Evolutionary conservation across 2,329 filamentous ascomycete genomes (phyloP).

Genomic region (Nothophaeocryptopus gaeumannii): DNA sequence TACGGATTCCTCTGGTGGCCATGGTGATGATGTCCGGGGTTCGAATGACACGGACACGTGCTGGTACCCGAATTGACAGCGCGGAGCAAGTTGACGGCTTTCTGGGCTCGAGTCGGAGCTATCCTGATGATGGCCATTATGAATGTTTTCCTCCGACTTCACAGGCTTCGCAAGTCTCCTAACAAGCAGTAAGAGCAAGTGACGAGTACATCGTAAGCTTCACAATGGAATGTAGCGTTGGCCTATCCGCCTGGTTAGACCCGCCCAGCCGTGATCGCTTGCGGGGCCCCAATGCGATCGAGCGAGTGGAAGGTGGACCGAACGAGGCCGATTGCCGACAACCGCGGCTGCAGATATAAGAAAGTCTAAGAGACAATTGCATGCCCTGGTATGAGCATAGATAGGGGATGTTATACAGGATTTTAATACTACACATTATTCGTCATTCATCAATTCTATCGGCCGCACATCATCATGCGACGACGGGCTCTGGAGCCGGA

Average conservation of each 20-base stretch:
- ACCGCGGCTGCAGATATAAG: not conserved
- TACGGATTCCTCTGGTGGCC: conserved; percentile 54
- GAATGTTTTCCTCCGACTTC: not conserved
- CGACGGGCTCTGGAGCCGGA: not conserved
- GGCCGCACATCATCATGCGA: not conserved
- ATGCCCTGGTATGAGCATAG: not conserved
- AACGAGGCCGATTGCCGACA: too few species aligned
- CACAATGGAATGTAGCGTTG: too few species aligned
- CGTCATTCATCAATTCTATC: not conserved
- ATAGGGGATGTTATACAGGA: not conserved
- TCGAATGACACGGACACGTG: conserved; percentile 87
- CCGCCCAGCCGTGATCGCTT: too few species aligned
- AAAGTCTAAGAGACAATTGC: conserved; percentile 1
- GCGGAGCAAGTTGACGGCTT: conserved; percentile 71
- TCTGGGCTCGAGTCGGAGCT: conserved; percentile 49
- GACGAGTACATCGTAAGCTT: too few species aligned
- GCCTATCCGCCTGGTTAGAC: too few species aligned
- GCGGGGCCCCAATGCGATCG: too few species aligned
- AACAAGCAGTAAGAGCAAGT: too few species aligned
- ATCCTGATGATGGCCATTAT: conserved; percentile 39
- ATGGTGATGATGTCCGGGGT: conserved; percentile 63
- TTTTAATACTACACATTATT: not conserved
- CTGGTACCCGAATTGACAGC: conserved; percentile 85
- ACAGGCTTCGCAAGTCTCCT: too few species aligned
- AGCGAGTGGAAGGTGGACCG: too few species aligned